phyloP scores from a whole-genome alignment of 345 rosid genomes.

The Rhodomyrtus tomentosa region DNA sequence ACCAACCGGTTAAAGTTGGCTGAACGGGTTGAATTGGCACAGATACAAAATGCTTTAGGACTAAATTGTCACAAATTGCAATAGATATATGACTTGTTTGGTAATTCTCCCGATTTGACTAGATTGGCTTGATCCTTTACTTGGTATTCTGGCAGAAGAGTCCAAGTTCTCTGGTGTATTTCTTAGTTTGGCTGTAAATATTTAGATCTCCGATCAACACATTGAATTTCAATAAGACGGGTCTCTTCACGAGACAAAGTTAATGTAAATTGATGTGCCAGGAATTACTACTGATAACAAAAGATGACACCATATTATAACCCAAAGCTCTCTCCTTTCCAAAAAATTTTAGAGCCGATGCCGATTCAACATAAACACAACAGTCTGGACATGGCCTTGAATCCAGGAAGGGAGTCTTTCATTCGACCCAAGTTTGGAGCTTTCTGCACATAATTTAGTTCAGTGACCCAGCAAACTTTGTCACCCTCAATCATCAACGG shows the following conservation, averaged over 20 bases:
- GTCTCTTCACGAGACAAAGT: neutral
- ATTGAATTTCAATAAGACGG: neutral
- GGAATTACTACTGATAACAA: neutral
- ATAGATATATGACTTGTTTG: no score
- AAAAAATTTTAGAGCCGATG: rapidly evolving
- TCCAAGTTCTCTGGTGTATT: no score
- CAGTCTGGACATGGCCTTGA: neutral
- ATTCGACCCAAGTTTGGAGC: neutral
- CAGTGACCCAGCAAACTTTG: neutral
- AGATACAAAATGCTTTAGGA: no score
- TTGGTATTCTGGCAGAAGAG: no score
- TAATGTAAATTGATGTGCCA: neutral
- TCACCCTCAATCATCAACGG: neutral
- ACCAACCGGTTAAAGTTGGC: no score
- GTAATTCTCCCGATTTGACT: no score
- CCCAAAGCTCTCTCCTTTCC: neutral
- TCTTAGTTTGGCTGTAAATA: no score
- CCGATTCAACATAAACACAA: neutral
- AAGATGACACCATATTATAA: neutral
- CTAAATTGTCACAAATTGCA: no score
- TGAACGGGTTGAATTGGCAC: no score
- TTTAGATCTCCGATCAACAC: neutral
- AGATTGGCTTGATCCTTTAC: no score
- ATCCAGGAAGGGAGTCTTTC: neutral
- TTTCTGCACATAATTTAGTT: neutral